These are phyloP conservation scores for Fistulinella prunicolor DNA, from an alignment of 768 basidiomycete genomes.

Conservation along the genomic window DNA sequence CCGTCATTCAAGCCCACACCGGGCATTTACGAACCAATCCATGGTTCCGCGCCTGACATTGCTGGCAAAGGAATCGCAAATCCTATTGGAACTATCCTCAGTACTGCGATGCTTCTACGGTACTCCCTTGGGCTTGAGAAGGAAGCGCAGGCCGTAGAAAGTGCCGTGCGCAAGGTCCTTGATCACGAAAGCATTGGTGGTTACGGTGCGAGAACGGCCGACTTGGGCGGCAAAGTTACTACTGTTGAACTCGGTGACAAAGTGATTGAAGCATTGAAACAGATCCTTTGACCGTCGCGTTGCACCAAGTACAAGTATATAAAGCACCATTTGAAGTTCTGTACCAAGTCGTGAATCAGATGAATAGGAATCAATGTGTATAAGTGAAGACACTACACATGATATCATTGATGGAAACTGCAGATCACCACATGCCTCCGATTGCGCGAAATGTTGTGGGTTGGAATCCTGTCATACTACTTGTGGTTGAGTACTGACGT, in stretches of 20 bases:
- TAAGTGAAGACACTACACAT: no score
- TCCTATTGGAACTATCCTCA: constrained; percentile 93
- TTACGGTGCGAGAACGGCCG: constrained; percentile 75
- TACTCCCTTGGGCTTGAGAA: constrained; percentile 90
- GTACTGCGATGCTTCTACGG: constrained; percentile 87
- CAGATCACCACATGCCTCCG: no score
- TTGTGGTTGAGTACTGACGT: no score
- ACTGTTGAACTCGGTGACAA: constrained; percentile 84
- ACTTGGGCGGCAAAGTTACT: constrained; percentile 75
- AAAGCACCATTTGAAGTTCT: neutral
- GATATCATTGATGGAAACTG: no score
- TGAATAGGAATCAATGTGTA: no score
- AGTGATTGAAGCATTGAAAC: constrained; percentile 70
- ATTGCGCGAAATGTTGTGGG: no score
- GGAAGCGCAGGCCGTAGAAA: constrained; percentile 83
- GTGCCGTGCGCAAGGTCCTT: constrained; percentile 86
- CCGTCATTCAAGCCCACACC: constrained; percentile 71
- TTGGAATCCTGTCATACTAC: no score
- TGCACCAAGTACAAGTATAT: neutral
- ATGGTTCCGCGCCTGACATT: constrained; percentile 93
- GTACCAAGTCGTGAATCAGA: no score
- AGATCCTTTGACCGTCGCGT: constrained; percentile 40
- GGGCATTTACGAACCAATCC: constrained; percentile 97
- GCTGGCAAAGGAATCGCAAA: constrained; percentile 94
- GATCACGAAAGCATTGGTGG: constrained; percentile 71